Base-by-base conservation (phyloP, 2,329 filamentous ascomycete species). In the Penicillium sp. region DNA sequence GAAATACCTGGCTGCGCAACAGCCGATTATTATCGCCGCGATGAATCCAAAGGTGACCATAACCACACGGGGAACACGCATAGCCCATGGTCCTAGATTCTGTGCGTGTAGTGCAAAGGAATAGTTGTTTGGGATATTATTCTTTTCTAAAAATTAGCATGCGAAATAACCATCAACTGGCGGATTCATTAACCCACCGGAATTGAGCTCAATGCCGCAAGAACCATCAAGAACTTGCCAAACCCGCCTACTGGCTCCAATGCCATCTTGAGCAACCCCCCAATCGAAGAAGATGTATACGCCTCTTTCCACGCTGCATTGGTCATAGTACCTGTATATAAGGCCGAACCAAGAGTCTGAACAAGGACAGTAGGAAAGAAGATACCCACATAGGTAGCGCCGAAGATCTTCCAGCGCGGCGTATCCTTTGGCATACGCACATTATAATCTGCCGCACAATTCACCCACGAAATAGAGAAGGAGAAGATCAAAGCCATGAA, bases 371-470 rank as follows among this genome's bases (percentile, higher is more conserved):
- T 70, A 1, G 70, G 70, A 4, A 71, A 57, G 7, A 63, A 58
- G 6, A 60, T 59, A 4, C 56, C 56, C 0, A 60, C 46, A 46
- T 59, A 60, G 10, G 58, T 60, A 12, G 66, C 68, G 23, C 60
- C 50, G 47, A 72, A 70, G n/a, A 72, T 71, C 42, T 67, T 65
- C 58, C 64, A 66, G 2, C 67, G 61, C 18, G 69, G 65, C 10
- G 71, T 72, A 16, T 67, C 61, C n/a, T 65, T 59, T 5, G 71
- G 70, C 71, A 74, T 74, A 6, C 68, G 68, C 15, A 74, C 71
- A 49, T 73, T 74, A 51, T 72, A 74, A 49, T 74, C 71, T 0
- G 70, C 68, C 7, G 72, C 70, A 38, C 69, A 73, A 32, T 74
- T 72, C 38, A 72, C 64, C 71, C 71, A 74, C 3, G 69, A 72